phyloP scores from a whole-genome alignment of 2,329 filamentous ascomycete species.

The Xylariaceae sp. region DNA sequence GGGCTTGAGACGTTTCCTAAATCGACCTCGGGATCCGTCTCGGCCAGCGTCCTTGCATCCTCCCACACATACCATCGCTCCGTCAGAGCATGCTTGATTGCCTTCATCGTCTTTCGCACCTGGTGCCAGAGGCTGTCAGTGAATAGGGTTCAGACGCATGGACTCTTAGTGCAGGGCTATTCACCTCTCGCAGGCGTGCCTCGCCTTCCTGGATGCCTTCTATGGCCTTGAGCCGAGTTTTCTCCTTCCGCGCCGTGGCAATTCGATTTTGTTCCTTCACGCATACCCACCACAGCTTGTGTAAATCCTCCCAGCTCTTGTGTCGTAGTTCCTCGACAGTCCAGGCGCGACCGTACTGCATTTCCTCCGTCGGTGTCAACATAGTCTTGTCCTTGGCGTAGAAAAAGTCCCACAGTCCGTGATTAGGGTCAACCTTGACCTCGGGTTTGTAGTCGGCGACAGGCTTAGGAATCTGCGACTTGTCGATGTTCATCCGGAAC shows the following conservation, averaged over 20 bases:
- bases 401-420: conserved; percentile 94
- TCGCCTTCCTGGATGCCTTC: conserved; percentile 33
- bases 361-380: conserved; percentile 66
- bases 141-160: neutral
- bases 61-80: conserved; percentile 88
- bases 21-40: conserved; percentile 64
- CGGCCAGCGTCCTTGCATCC: conserved; percentile 65
- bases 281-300: conserved; percentile 92
- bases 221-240: conserved; percentile 66
- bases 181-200: conserved; percentile 62
- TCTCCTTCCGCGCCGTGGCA: conserved; percentile 70
- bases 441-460: conserved; percentile 54
- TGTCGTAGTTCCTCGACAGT: conserved; percentile 76
- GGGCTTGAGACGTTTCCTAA: conserved; percentile 46
- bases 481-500: conserved; percentile 69
- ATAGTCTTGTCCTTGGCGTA: conserved; percentile 64
- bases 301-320: conserved; percentile 92
- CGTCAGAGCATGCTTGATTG: conserved; percentile 79
- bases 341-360: conserved; percentile 77
- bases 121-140: conserved; percentile 33
- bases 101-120: conserved; percentile 73
- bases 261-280: conserved; percentile 86
- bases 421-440: conserved; percentile 62
- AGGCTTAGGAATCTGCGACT: conserved; percentile 70
- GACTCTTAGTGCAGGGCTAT: conserved; percentile 1